These are phyloP conservation scores for Sonneratia alba DNA, from an alignment of 345 rosid genomes.

Conservation along the genomic window DNA sequence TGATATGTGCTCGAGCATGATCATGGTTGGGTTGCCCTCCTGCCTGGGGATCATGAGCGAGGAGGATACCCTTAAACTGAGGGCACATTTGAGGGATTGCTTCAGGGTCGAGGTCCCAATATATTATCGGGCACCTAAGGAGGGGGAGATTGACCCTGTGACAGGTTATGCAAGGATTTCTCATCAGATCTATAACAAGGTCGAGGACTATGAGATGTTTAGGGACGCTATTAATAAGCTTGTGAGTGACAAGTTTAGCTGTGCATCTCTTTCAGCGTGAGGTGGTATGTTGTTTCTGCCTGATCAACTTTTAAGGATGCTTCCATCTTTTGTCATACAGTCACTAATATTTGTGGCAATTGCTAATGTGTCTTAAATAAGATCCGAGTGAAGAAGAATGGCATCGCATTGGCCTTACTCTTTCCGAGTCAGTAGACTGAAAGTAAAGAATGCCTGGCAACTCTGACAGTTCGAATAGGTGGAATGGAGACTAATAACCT, in stretches of 20 bases:
- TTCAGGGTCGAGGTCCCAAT: slow-evolving; percentile 71
- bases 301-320: background rate
- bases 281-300: slow-evolving; percentile 29
- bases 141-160: slow-evolving; percentile 38
- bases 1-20: slow-evolving; percentile 75
- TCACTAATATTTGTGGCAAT: background rate
- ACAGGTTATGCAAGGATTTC: slow-evolving; percentile 86
- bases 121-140: slow-evolving; percentile 44
- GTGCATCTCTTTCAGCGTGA: slow-evolving; percentile 34
- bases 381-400: background rate
- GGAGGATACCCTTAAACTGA: slow-evolving; percentile 42
- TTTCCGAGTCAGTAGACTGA: background rate
- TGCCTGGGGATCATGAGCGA: slow-evolving; percentile 46
- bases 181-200: slow-evolving; percentile 75
- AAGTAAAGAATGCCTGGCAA: background rate
- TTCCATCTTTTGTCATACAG: background rate
- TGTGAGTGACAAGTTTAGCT: slow-evolving; percentile 45
- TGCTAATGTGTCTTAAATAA: background rate
- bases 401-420: background rate
- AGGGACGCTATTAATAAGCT: slow-evolving; percentile 52
- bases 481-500: background rate
- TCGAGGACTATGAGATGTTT: slow-evolving; percentile 63
- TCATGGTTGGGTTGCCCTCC: slow-evolving; percentile 84
- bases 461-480: background rate
- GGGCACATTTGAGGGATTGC: slow-evolving; percentile 54